A percentile compares a stretch with the other conserved stretches of the same genome.
Conservation (phyloP, 805 yeast species). For the Tetrapisispora phaffii region DNA sequence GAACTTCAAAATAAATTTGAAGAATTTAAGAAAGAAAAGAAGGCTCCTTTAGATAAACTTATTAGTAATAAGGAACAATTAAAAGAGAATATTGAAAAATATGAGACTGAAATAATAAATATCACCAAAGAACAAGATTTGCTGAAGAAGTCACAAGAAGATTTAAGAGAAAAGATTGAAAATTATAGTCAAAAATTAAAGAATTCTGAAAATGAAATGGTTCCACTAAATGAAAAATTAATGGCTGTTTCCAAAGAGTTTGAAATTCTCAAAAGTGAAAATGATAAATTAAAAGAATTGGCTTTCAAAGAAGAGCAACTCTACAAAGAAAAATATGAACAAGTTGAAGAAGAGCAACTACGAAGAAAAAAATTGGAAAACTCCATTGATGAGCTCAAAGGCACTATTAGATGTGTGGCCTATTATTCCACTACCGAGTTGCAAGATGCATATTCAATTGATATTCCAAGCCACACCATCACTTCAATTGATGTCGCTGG, state of each 20-base stretch:
- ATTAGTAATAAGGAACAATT: slow-evolving; percentile 10
- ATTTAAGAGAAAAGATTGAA: slow-evolving; percentile 7
- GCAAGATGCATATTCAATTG: slow-evolving; percentile 5
- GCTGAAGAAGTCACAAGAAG: slow-evolving; percentile 13
- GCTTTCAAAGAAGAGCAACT: slow-evolving; percentile 12
- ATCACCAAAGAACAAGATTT: slow-evolving; percentile 6
- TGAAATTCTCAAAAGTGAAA: slow-evolving; percentile 11
- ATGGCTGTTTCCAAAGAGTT: slow-evolving; percentile 16
- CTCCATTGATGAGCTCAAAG: slow-evolving; percentile 35
- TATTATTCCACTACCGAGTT: slow-evolving; percentile 10
- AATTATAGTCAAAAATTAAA: slow-evolving; percentile 5
- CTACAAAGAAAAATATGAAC: slow-evolving; percentile 22
- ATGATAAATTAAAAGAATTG: slow-evolving; percentile 16
- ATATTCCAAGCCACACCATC: slow-evolving; percentile 12
- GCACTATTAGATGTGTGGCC: slow-evolving; percentile 27
- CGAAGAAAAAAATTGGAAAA: slow-evolving; percentile 40
- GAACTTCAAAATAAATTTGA: slow-evolving; percentile 16
- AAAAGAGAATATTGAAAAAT: slow-evolving; percentile 8
- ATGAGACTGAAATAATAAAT: slow-evolving; percentile 8
- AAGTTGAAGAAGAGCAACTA: slow-evolving; percentile 29
- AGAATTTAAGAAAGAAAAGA: slow-evolving; percentile 13
- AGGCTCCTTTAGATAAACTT: slow-evolving; percentile 13
- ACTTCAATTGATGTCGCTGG: background rate
- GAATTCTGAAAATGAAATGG: slow-evolving; percentile 6
- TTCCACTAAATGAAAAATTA: slow-evolving; percentile 18